Base-by-base conservation (phyloP, 257 asterid genomes). In the Galeopsis tetrahit region DNA sequence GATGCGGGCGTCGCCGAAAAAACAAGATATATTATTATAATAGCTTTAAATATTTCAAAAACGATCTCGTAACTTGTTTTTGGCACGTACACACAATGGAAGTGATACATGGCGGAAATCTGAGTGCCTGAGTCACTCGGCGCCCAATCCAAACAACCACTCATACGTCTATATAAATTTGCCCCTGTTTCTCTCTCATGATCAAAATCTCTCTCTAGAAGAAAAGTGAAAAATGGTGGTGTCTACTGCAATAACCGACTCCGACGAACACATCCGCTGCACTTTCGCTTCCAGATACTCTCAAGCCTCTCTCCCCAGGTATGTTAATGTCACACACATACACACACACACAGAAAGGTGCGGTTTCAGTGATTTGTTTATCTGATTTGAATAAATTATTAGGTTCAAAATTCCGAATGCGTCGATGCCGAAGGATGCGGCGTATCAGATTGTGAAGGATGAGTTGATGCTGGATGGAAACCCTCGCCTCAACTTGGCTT, bases 391-490 rank as follows among this genome's bases (percentile, higher is more conserved):
- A 1, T n/a, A 8, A 31, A n/a, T 3, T 42, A n/a, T 3, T 42
- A 83, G 90, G 82, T 88, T 81, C 21, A 86, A 75, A 83, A 81
- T 90, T 44, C 91, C 91, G 0, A 13, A 14, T 39, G 83, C 36
- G 17, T 42, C 86, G 48, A 88, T 87, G 89, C 93, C 96, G 0
- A 90, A 86, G 71, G 97, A 90, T 0, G 97, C 91, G 35, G 97
- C 96, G 21, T 88, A 78, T 60, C 96, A 90, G 78, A 77, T 82
- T 13, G 91, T 90, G 66, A 90, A 78, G 51, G 97, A 90, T 17
- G 91, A 90, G 71, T 66, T 88, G 83, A 85, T 88, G 95, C 75
- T 90, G 68, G 97, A 90, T 2, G 96, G 93, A 2, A 90, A 90
- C 51, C 97, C 95, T 0, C 85, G 95, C 32, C 85, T 90, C 46